Conservation (phyloP, 495 filamentous ascomycete species). For the Penicillium verhagenii region DNA sequence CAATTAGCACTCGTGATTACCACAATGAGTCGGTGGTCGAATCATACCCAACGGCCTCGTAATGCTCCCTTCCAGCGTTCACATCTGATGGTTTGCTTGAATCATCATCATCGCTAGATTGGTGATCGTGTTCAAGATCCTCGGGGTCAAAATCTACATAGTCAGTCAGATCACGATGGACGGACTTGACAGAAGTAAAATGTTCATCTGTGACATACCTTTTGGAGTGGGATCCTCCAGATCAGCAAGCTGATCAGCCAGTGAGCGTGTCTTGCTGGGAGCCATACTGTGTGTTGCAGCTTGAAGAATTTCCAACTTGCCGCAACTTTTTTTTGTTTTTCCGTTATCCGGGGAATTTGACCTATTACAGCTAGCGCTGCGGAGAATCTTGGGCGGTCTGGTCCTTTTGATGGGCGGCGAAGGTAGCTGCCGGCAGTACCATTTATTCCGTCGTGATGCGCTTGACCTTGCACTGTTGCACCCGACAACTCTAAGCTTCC, state of each 20-base stretch:
- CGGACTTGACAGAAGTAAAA: neutral
- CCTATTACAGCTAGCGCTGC: constrained; percentile 9
- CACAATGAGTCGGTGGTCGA: neutral
- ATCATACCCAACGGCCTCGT: constrained; percentile 72
- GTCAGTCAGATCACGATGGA: constrained; percentile 10
- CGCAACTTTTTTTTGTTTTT: constrained; percentile 36
- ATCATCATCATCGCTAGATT: constrained; percentile 55
- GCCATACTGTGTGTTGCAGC: constrained; percentile 23
- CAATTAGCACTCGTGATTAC: neutral
- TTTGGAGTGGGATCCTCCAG: constrained; percentile 61
- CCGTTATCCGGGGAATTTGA: constrained; percentile 30
- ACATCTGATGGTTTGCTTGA: constrained; percentile 35
- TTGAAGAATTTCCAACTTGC: constrained; percentile 8
- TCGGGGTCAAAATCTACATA: constrained; percentile 84
- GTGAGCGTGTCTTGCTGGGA: constrained; percentile 37
- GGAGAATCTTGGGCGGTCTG: constrained; percentile 1
- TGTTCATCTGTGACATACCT: constrained; percentile 40
- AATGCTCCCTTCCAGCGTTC: constrained; percentile 72
- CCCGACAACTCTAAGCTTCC: no score
- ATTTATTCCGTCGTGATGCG: neutral
- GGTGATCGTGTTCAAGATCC: constrained; percentile 55
- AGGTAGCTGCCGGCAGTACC: constrained; percentile 22
- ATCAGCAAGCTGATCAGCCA: constrained; percentile 65
- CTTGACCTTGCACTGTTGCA: neutral
- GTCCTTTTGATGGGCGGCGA: constrained; percentile 26